Evolutionary conservation across 495 filamentous ascomycete species (phyloP), one percentile per base, ranked within the genome.

Genomic region (Talaromyces liani): DNA sequence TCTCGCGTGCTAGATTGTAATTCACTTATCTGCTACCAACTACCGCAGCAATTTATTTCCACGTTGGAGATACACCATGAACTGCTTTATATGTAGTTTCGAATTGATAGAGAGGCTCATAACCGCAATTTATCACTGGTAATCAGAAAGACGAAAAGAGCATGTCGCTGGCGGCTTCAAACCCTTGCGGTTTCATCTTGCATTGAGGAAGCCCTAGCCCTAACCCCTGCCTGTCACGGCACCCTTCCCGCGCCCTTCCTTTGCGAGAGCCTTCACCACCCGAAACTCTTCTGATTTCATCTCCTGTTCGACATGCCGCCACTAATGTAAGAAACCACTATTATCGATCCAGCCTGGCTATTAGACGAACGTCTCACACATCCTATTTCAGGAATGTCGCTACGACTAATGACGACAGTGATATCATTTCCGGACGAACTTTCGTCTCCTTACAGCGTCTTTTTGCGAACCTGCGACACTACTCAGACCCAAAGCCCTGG

Each of bases 141-240:
- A 49, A 20, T 0, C 22, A 18, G 29, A 49, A 49, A 49, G 45
- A 49, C 45, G 8, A 58, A 22, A 25, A 24, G 56, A 58, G 29
- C 16, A 14, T 10, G 29, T 16, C 24, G 27, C 6, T 36, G 56
- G 51, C 51, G 51, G 22, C 53, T 25, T 36, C 9, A 58, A 58
- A 58, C 56, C 56, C 31, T 16, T 36, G 16, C 27, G 56, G 56
- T 58, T 58, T 58, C 56, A 58, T 33, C 27, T 36, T 36, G 31
- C 31, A 36, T 58, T 16, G 22, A 56, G 53, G n/a, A 10, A 58
- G 18, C 56, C 56, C 56, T 58, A 58, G 56, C 31, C 56, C 56
- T 58, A 58, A 58, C 51, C 22, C 10, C 20, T 29, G 10, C 56
- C 56, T 58, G 31, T 33, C 24, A 18, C 27, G 27, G 29, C 56